phyloP scores from a whole-genome alignment of 306 rosid genomes.

The Fagus crenata region DNA sequence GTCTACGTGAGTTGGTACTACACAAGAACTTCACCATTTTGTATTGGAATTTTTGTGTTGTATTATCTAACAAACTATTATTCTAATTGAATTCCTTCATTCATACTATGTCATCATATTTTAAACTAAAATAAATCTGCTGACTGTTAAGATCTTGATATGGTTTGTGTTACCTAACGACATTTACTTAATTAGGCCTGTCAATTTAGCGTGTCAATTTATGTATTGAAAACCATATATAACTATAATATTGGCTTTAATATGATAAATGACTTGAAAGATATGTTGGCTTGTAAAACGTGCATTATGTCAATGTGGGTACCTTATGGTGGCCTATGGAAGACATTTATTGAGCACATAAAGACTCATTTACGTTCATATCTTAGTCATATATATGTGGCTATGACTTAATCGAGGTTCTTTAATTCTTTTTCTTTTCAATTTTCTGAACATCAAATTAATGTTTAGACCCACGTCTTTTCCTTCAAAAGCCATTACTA shows the following conservation, averaged over 20 bases:
- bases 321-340: background rate
- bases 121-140: background rate
- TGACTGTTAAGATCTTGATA: background rate
- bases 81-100: background rate
- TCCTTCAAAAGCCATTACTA: background rate
- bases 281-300: background rate
- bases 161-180: background rate
- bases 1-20: background rate
- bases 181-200: background rate
- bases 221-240: background rate
- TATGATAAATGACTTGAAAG: background rate
- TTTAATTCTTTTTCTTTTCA: background rate
- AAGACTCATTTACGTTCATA: background rate
- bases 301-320: background rate
- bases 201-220: background rate
- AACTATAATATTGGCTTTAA: background rate
- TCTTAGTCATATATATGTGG: background rate
- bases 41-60: background rate
- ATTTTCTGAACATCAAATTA: background rate
- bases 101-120: background rate
- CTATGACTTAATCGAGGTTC: background rate
- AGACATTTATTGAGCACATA: background rate
- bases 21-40: background rate
- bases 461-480: background rate
- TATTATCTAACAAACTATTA: background rate